These are phyloP conservation scores for Epicoccum nigrum DNA, from an alignment of 2,329 filamentous ascomycete species.

Conservation along the genomic window DNA sequence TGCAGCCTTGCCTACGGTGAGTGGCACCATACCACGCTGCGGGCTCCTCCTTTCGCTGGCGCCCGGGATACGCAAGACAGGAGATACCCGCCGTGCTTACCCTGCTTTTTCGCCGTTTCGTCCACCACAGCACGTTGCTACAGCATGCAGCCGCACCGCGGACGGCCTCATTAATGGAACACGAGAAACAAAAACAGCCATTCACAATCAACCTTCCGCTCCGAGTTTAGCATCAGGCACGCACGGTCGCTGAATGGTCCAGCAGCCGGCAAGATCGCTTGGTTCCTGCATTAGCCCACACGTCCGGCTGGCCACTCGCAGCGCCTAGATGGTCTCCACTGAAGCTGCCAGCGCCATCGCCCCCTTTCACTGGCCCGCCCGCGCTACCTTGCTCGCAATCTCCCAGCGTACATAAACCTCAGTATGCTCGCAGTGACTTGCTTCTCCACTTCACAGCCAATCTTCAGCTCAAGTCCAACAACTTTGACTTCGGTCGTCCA, in stretches of 20 bases:
- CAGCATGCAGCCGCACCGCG: constrained; percentile 1
- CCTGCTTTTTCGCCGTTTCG: constrained; percentile 22
- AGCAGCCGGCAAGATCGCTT: constrained; percentile 33
- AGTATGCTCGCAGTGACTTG: constrained; percentile 24
- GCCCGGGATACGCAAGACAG: constrained; percentile 18
- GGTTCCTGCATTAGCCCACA: constrained; percentile 46
- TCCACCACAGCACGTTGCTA: constrained; percentile 25
- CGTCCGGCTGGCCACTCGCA: constrained; percentile 39
- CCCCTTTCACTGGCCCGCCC: constrained; percentile 44
- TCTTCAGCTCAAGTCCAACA: constrained; percentile 46
- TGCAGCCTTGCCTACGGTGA: constrained; percentile 15
- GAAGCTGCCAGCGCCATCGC: constrained; percentile 35
- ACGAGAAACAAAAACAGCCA: constrained; percentile 39
- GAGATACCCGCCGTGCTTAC: constrained; percentile 34
- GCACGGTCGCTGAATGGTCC: constrained; percentile 34
- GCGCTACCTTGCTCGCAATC: constrained; percentile 47
- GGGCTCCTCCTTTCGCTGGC: constrained; percentile 12
- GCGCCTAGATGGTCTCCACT: constrained; percentile 29
- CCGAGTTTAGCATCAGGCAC: constrained; percentile 35
- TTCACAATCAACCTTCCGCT: constrained; percentile 36
- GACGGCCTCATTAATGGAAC: constrained; percentile 40
- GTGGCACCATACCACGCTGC: too few species aligned
- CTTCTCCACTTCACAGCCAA: constrained; percentile 46
- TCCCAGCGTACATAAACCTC: constrained; percentile 47
- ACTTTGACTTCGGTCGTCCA: constrained; percentile 51